Conservation (phyloP, 129 eudicot genomes). For the Gnaphalium uliginosum region DNA sequence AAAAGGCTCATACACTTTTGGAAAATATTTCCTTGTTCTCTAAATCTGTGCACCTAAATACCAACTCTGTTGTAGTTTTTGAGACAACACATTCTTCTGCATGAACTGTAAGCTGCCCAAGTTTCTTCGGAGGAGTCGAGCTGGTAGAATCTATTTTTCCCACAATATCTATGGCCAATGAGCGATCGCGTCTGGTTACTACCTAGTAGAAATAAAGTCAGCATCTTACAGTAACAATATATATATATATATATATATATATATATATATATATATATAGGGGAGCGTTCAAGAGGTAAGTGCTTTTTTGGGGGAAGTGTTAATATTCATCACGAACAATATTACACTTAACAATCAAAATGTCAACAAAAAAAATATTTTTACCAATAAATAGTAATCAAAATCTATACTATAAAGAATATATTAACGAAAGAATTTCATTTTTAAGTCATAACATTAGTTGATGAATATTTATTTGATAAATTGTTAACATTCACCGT, state of each 20-base stretch:
- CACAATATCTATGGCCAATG: conserved; percentile 62
- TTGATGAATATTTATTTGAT: too few species aligned
- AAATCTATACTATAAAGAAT: too few species aligned
- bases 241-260: not conserved
- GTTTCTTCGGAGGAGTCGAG: conserved; percentile 43
- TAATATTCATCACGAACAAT: too few species aligned
- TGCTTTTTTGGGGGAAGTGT: too few species aligned
- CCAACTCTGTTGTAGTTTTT: conserved; percentile 76
- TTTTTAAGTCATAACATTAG: too few species aligned
- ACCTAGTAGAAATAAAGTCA: conserved; percentile 54
- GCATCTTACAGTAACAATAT: conserved; percentile 24
- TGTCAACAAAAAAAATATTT: too few species aligned
- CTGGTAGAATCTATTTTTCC: conserved; percentile 48
- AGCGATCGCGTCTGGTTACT: conserved; percentile 64
- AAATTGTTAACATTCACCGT: too few species aligned
- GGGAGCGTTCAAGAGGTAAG: too few species aligned
- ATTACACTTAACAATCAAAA: too few species aligned
- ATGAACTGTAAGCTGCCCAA: conserved; percentile 72
- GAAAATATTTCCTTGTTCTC: conserved; percentile 90
- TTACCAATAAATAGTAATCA: too few species aligned
- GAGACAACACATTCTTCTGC: conserved; percentile 89
- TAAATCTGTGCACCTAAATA: conserved; percentile 84
- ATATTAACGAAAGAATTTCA: too few species aligned
- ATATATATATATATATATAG: not conserved
- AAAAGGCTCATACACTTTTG: conserved; percentile 69